Evolutionary conservation across 2,329 filamentous ascomycete genomes (phyloP), one percentile per base, ranked within the genome.

Genomic region (Teratosphaeriaceae sp.): DNA sequence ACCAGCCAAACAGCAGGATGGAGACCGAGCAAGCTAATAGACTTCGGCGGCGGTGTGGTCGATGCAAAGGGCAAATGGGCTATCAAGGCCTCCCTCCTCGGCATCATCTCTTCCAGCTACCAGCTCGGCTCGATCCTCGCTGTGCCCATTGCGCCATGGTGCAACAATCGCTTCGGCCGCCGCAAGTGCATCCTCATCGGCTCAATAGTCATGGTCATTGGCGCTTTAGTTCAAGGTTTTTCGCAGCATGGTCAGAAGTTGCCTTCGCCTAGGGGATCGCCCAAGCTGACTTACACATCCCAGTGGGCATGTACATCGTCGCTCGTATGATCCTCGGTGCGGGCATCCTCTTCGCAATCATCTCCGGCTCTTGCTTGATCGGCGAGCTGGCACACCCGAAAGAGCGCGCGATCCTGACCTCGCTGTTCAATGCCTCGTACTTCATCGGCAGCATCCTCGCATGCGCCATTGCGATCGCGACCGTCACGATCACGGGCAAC

Each of bases 211-310:
- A 70, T 71, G 66, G 67, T 69, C 21, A 37, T 70, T 19, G 68
- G 68, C n/a, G 64, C 64, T 3, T 55, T 68, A 19, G 65, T 71
- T 16, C 67, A 69, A 38, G 50, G 62, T 79, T 16, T 69, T 78
- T 65, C 24, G 54, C 60, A 9, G 40, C 62, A 2, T 50, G 65
- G 23, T 55, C 55, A 23, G 61, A 8, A 8, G 8, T 11, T 74
- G 78, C 43, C 69, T 78, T 45, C 64, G 81, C 20, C 71, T 82
- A n/a, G 78, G 78, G n/a, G n/a, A n/a, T n/a, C n/a, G n/a, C n/a
- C n/a, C n/a, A n/a, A n/a, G n/a, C n/a, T n/a, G n/a, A n/a, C n/a
- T n/a, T n/a, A n/a, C n/a, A n/a, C n/a, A 59, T 18, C 57, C 60
- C 1, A 67, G 66, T 2, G 67, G 70, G 3, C 73, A 76, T 72